Conservation (phyloP, 1,284 basidiomycete species). For the Ganoderma boninense region DNA sequence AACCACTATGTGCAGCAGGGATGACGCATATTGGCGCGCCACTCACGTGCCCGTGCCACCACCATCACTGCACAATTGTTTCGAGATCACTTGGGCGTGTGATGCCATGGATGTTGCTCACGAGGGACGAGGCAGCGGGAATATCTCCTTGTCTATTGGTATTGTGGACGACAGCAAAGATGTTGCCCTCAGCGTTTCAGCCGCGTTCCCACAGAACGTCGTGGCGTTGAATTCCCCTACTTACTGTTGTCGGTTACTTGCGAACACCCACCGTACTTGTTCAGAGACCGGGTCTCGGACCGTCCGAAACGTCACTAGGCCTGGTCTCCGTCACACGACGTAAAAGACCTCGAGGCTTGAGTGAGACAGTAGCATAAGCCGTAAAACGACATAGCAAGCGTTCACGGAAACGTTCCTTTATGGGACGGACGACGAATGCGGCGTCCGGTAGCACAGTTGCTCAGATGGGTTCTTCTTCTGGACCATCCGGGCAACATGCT, state of each 20-base stretch:
- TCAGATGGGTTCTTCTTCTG: background rate
- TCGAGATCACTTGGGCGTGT: background rate
- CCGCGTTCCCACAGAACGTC: background rate
- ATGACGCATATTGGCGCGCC: background rate
- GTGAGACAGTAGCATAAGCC: background rate
- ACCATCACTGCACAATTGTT: background rate
- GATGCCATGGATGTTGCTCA: background rate
- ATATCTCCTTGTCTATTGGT: background rate
- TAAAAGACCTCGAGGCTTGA: background rate
- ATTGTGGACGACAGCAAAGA: background rate
- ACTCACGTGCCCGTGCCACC: background rate
- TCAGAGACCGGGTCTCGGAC: background rate
- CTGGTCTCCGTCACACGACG: background rate
- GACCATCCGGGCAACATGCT: background rate
- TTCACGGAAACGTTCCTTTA: background rate
- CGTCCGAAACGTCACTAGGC: conserved; percentile 1
- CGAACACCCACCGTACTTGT: too few relatives aligned
- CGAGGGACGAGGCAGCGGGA: background rate
- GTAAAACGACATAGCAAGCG: background rate
- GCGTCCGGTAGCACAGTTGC: background rate
- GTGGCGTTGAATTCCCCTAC: conserved; percentile 1
- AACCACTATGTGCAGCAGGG: background rate
- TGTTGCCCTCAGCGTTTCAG: background rate
- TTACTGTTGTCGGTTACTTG: background rate
- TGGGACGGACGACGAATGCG: background rate